These are phyloP conservation scores for Crassisporium funariophilum DNA, from an alignment of 768 basidiomycete species.

Conservation along the genomic window DNA sequence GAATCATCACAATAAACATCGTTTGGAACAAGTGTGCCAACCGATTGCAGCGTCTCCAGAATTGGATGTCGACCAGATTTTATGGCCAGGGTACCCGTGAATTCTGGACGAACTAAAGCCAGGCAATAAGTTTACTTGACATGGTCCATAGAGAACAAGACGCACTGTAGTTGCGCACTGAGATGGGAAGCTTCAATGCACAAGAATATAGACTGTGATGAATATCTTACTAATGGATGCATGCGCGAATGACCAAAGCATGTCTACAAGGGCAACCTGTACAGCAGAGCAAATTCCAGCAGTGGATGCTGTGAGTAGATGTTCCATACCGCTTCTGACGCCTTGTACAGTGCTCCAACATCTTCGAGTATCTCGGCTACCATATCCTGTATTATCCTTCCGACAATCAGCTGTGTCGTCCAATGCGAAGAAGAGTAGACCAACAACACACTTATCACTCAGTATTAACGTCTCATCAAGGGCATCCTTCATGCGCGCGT, in stretches of 20 bases:
- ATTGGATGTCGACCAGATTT: constrained; percentile 90
- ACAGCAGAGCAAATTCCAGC: not conserved
- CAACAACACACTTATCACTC: constrained; percentile 65
- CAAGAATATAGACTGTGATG: not conserved
- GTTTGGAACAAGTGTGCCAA: constrained; percentile 78
- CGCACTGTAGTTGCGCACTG: constrained; percentile 53
- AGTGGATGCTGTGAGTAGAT: not conserved
- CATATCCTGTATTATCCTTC: constrained; percentile 79
- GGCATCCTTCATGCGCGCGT: constrained; percentile 87
- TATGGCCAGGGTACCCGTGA: constrained; percentile 87
- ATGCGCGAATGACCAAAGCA: constrained; percentile 89
- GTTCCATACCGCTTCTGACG: constrained; percentile 76
- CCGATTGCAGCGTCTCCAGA: constrained; percentile 70
- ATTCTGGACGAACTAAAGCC: constrained; percentile 80
- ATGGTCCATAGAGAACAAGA: not conserved
- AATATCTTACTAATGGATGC: constrained; percentile 69
- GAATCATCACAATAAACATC: constrained; percentile 88
- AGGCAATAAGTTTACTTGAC: not conserved
- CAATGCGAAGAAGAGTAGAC: not conserved
- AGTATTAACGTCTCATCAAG: constrained; percentile 87
- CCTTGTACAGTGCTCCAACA: constrained; percentile 84
- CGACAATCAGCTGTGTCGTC: not conserved
- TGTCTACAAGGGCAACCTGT: constrained; percentile 88
- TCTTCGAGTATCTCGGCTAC: constrained; percentile 68
- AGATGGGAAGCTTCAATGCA: not conserved